Evolutionary conservation across 192 early-diverging fungal genomes (phyloP), one percentile per base, ranked within the genome.

Genomic region (Coemansia sp.): DNA sequence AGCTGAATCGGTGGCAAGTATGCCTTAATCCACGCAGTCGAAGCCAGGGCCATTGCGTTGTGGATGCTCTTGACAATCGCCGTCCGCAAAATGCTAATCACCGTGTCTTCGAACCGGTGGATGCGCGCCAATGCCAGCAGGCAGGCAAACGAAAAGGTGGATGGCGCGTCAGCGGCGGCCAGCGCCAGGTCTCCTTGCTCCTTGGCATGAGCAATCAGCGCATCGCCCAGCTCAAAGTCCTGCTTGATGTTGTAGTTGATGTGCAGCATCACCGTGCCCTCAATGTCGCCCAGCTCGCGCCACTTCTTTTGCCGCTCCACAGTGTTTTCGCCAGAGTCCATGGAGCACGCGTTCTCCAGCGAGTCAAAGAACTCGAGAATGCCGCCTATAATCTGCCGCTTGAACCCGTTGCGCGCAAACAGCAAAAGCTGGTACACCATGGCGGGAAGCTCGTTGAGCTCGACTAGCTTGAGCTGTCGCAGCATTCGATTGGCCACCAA

Each of bases 181-280:
- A 39, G 32, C 12, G 81, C 76, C 19, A 59, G 71, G 32, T 84
- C 86, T 36, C 84, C 84, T 40, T 42, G 24, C 15, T 82, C 84
- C 41, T 86, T 89, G 35, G 87, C 68, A 17, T 89, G 71, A 54
- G 85, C 61, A 4, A 74, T 51, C 20, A 76, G 46, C 37, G 70
- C 65, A 9, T 65, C 47, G 45, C 78, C 64, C 14, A 76, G 57
- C 65, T 86, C 87, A 70, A 90, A 87, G 72, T 93, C 90, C 71
- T 93, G 91, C 53, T 88, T 89, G 27, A 91, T 84, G 24, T 85
- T 87, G 60, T 89, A 91, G 65, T 81, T 85, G 37, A 93, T 81
- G 60, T 93, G 89, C 49, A 91, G 81, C 69, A 93, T 85, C 9
- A 89, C 87, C 0, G 87, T 89, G 24, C 88, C 90, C 60, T 90